Percentiles rank a stretch among this genome's conserved stretches.
Conservation (phyloP, 768 basidiomycete species). For the Cystobasidiopsis lactophilus region DNA sequence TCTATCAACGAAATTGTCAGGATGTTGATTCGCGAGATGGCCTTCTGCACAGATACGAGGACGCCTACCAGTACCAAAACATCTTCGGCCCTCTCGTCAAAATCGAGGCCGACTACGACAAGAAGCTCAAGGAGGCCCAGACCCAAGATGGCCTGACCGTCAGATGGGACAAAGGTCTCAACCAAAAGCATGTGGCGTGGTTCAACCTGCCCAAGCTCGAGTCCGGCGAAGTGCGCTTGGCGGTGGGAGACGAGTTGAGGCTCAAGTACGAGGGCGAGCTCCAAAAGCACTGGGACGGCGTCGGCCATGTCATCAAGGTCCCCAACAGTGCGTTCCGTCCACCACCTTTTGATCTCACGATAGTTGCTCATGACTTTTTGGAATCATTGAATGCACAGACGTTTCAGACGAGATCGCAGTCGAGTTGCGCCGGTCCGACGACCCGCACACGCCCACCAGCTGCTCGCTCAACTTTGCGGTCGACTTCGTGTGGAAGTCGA, state of each 20-base stretch:
- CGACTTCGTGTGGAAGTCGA: conserved; percentile 99
- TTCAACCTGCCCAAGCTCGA: conserved; percentile 89
- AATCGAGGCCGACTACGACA: conserved; percentile 98
- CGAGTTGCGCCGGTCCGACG: conserved; percentile 64
- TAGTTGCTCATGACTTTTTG: background rate
- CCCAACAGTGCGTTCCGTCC: conserved; percentile 59
- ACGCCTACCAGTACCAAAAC: conserved; percentile 99
- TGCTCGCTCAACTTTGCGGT: conserved; percentile 84
- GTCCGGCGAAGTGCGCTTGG: conserved; percentile 88
- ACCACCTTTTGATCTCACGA: background rate
- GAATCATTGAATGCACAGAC: conserved; percentile 32
- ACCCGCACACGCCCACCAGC: conserved; percentile 60
- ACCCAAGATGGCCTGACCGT: conserved; percentile 92
- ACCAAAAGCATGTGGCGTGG: conserved; percentile 98
- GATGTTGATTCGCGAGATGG: background rate
- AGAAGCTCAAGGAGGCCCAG: conserved; percentile 90
- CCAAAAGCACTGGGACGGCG: conserved; percentile 88
- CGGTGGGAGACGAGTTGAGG: conserved; percentile 85
- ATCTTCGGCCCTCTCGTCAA: conserved; percentile 98
- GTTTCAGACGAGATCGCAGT: conserved; percentile 95
- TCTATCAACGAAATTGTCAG: background rate
- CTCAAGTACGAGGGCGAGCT: conserved; percentile 70
- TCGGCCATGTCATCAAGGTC: conserved; percentile 95
- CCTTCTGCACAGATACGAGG: conserved; percentile 43
- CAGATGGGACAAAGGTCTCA: conserved; percentile 91